phyloP scores from a whole-genome alignment of 1,284 basidiomycete genomes.

The Chondrostereum purpureum region DNA sequence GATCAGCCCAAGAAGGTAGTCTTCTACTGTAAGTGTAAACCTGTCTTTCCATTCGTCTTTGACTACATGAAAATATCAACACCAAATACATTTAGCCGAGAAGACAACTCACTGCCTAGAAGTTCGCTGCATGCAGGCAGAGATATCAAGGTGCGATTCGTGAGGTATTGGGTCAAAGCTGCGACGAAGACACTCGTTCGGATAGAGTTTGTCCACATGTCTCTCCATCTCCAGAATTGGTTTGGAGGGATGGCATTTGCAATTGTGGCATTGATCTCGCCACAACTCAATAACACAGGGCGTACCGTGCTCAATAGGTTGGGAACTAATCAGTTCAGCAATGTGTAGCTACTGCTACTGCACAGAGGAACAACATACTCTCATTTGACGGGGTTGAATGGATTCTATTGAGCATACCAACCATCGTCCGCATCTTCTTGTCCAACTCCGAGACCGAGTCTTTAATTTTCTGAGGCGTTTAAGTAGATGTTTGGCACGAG shows the following conservation, averaged over 20 bases:
- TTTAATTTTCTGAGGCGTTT: constrained; percentile 56
- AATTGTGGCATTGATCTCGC: constrained; percentile 43
- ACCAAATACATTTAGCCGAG: constrained; percentile 8
- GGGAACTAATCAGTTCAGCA: constrained; percentile 38
- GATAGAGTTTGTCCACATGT: constrained; percentile 67
- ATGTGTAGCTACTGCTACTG: not conserved
- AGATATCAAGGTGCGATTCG: constrained; percentile 52
- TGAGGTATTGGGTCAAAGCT: constrained; percentile 61
- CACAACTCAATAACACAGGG: constrained; percentile 49
- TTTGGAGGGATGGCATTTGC: constrained; percentile 54
- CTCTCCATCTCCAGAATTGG: constrained; percentile 80
- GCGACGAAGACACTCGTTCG: constrained; percentile 61
- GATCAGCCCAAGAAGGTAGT: constrained; percentile 82
- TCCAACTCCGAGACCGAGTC: constrained; percentile 68
- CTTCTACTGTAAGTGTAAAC: constrained; percentile 64
- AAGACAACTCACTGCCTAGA: constrained; percentile 55
- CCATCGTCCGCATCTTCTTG: constrained; percentile 61
- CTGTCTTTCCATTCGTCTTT: constrained; percentile 65
- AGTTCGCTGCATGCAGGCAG: constrained; percentile 43
- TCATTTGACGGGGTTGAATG: constrained; percentile 63
- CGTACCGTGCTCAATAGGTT: constrained; percentile 50
- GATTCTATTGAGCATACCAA: constrained; percentile 64
- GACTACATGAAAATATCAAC: constrained; percentile 37
- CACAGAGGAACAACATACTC: constrained; percentile 30
- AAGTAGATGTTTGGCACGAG: not conserved